Percentiles rank a stretch among this genome's conserved stretches.
These are phyloP conservation scores for Leptographium galeiforme DNA, from an alignment of 2,329 filamentous ascomycete species.

Conservation along the genomic window DNA sequence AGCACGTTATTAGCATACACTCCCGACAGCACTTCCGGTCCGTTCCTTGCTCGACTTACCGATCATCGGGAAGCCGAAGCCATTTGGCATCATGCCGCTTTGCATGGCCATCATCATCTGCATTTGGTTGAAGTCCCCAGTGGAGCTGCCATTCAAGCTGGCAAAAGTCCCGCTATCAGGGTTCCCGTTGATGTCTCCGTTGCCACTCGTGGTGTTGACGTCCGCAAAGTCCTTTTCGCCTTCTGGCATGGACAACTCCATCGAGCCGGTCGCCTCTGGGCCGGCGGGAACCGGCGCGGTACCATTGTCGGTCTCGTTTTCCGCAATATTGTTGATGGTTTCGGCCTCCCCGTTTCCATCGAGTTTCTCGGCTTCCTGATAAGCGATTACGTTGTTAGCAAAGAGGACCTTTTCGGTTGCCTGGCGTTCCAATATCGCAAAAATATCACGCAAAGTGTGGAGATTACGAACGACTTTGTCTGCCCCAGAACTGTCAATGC, in stretches of 20 bases:
- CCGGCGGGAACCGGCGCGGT: conserved; percentile 12
- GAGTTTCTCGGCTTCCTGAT: neutral
- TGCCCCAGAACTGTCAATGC: conserved; percentile 3
- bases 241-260: conserved; percentile 17
- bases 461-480: conserved; percentile 9
- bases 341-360: conserved; percentile 3
- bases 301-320: conserved; percentile 16
- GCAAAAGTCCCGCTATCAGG: conserved; percentile 35
- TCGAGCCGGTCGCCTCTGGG: conserved; percentile 19
- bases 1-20: neutral
- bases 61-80: conserved; percentile 65
- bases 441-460: neutral
- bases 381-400: conserved; percentile 7
- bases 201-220: conserved; percentile 2
- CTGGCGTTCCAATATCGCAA: neutral
- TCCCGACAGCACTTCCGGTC: neutral
- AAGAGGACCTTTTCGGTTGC: neutral
- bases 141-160: conserved; percentile 33
- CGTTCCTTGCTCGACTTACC: conserved; percentile 42
- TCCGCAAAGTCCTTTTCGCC: conserved; percentile 12
- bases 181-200: conserved; percentile 17
- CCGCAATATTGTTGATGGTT: conserved; percentile 13
- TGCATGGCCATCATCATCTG: conserved; percentile 71
- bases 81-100: conserved; percentile 45
- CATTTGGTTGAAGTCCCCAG: conserved; percentile 62